A percentile compares a stretch with the other conserved stretches of the same genome.
These are phyloP conservation scores for Cephalotrichum gorgonifer DNA, from an alignment of 2,329 filamentous ascomycete species.

Conservation along the genomic window DNA sequence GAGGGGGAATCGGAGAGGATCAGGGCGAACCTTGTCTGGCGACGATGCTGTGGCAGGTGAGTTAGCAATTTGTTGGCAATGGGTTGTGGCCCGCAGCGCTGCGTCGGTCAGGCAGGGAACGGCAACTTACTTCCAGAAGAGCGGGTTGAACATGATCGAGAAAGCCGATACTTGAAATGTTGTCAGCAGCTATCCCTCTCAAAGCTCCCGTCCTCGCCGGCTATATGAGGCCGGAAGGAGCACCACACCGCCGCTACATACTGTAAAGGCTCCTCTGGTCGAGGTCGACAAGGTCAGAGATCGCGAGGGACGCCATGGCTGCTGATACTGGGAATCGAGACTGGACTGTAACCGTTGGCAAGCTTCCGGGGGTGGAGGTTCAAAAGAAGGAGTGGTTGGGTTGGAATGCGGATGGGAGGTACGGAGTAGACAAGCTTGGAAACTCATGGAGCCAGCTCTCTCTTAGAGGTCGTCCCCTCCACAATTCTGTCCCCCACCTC, in stretches of 20 bases:
- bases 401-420: not conserved
- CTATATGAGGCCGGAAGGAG: constrained; percentile 5
- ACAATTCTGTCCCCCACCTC: not conserved
- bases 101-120: not conserved
- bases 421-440: not conserved
- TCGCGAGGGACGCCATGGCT: constrained; percentile 26
- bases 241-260: constrained; percentile 28
- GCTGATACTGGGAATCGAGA: not conserved
- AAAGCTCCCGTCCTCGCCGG: not conserved
- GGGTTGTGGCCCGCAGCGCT: not conserved
- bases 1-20: constrained; percentile 2
- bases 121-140: constrained; percentile 95
- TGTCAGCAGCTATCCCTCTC: constrained; percentile 12
- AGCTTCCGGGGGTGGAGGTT: not conserved
- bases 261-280: constrained; percentile 55
- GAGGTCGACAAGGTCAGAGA: constrained; percentile 48
- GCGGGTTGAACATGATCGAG: constrained; percentile 87
- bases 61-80: constrained; percentile 20
- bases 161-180: constrained; percentile 60
- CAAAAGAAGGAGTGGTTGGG: not conserved
- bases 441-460: not conserved
- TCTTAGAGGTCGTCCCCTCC: not conserved
- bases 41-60: constrained; percentile 49
- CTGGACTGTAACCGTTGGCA: not conserved
- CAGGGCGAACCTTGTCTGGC: constrained; percentile 62